These are phyloP conservation scores for Ceratobasidium sp. DNA, from an alignment of 1,284 basidiomycete genomes.

Conservation along the genomic window DNA sequence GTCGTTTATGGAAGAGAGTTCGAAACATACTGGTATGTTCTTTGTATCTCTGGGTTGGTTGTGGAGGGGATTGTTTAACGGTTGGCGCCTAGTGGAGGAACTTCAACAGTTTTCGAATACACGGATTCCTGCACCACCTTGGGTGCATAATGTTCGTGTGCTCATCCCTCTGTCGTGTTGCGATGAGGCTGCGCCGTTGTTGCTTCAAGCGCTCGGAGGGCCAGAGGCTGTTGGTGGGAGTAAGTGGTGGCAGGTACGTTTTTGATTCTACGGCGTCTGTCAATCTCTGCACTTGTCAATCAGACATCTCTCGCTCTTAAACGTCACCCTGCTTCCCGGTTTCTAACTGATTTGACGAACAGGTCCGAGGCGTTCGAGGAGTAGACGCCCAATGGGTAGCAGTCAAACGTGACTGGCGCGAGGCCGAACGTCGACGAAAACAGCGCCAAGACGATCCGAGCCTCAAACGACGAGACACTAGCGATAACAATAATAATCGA, in stretches of 20 bases:
- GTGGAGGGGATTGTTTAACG: background rate
- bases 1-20: slow-evolving; percentile 63
- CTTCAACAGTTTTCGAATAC: slow-evolving; percentile 87
- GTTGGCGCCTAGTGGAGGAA: slow-evolving; percentile 82
- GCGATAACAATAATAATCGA: background rate
- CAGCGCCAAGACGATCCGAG: slow-evolving; percentile 22
- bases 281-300: slow-evolving; percentile 70
- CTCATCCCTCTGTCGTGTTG: slow-evolving; percentile 80
- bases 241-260: slow-evolving; percentile 55
- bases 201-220: slow-evolving; percentile 87
- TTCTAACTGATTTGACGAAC: background rate
- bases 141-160: slow-evolving; percentile 82
- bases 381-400: slow-evolving; percentile 46
- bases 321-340: slow-evolving; percentile 78
- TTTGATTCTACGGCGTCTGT: slow-evolving; percentile 75
- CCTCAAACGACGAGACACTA: slow-evolving; percentile 47
- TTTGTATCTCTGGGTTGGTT: background rate
- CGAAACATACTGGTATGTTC: slow-evolving; percentile 51
- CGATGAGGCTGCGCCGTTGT: slow-evolving; percentile 77
- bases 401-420: slow-evolving; percentile 44
- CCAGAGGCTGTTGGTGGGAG: slow-evolving; percentile 62
- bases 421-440: slow-evolving; percentile 40
- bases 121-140: slow-evolving; percentile 87
- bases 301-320: slow-evolving; percentile 64
- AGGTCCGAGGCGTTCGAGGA: slow-evolving; percentile 44